These are phyloP conservation scores for Sarocladium kiliense DNA, from an alignment of 2,329 filamentous ascomycete species.

Conservation along the genomic window DNA sequence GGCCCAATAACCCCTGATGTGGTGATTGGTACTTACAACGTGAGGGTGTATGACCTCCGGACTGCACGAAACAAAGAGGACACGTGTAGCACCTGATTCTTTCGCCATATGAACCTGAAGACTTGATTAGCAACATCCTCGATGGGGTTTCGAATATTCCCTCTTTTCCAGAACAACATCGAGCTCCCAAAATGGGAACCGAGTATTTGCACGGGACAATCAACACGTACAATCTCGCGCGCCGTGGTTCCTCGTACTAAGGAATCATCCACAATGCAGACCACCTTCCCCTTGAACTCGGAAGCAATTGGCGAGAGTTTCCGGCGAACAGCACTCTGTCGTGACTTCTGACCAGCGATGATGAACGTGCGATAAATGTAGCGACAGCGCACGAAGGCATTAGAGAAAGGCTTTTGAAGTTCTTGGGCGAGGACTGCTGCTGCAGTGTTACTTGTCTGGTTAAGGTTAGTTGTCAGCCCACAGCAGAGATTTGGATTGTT, in stretches of 20 bases:
- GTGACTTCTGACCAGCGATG: conserved; percentile 64
- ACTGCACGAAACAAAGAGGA: conserved; percentile 78
- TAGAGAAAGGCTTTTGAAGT: conserved; percentile 70
- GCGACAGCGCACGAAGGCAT: conserved; percentile 84
- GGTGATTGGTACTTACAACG: conserved; percentile 55
- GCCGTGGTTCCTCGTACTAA: conserved; percentile 72
- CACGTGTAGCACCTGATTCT: conserved; percentile 75
- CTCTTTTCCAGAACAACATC: too few relatives aligned
- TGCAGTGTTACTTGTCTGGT: conserved; percentile 71
- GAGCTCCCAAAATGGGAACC: too few relatives aligned
- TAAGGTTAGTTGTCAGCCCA: not conserved
- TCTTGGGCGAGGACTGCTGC: conserved; percentile 71
- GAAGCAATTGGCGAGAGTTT: conserved; percentile 84
- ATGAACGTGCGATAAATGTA: conserved; percentile 88
- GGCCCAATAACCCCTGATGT: not conserved
- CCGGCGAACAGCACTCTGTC: conserved; percentile 80
- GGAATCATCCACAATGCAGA: conserved; percentile 83
- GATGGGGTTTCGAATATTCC: not conserved
- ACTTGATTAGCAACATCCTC: not conserved
- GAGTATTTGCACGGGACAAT: not conserved
- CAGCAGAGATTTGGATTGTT: not conserved
- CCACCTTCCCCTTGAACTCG: conserved; percentile 76
- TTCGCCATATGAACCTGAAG: conserved; percentile 60
- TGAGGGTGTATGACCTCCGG: conserved; percentile 82
- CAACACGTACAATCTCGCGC: conserved; percentile 59